Base-by-base conservation (phyloP, 345 rosid species). In the Tarenaya hassleriana region DNA sequence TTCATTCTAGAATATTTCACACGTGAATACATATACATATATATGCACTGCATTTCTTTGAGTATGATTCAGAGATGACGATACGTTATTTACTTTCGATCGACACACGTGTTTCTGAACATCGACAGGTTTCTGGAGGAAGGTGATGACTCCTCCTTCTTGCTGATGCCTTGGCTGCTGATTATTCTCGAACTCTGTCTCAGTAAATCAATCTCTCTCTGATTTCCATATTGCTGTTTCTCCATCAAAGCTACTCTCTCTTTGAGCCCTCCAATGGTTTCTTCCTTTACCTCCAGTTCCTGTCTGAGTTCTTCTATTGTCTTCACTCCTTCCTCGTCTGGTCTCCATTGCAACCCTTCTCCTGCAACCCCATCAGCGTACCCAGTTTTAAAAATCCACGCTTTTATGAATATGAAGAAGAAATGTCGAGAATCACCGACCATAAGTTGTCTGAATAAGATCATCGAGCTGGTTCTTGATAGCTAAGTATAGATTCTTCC, bases 401-500 rank as follows among this genome's bases (percentile, higher is more conserved):
- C 3, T 29, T 58, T 15, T 27, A 3, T 15, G 7, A 32, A 6
- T 6, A 13, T 7, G n/a, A 35, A 38, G 13, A 49, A 7, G 6
- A 19, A 20, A 41, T 4, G 0, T 11, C 1, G 10, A 34, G 47
- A 3, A 27, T 35, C 5, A 39, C 21, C 55, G 65, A 66, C 70
- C 74, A 40, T 75, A 74, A 64, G 94, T 73, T 34, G 62, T 76
- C 62, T 76, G 80, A 16, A 88, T 76, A 73, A 88, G 94, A 64
- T 82, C 73, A 68, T 88, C 94, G 61, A 88, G 91, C 84, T 88
- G 94, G 17, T 58, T 69, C 72, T 78, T 88, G 75, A 88, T 84
- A 55, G 91, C 79, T 63, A 82, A 82, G 50, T 88, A 84, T 33
- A 88, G 84, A 45, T 67, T 81, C 73, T 88, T 88, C 96, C 96